Evolutionary conservation across 176 grass and related monocot species (phyloP), one percentile per base, ranked within the genome.

Genomic region (Coix lacrymajobi): DNA sequence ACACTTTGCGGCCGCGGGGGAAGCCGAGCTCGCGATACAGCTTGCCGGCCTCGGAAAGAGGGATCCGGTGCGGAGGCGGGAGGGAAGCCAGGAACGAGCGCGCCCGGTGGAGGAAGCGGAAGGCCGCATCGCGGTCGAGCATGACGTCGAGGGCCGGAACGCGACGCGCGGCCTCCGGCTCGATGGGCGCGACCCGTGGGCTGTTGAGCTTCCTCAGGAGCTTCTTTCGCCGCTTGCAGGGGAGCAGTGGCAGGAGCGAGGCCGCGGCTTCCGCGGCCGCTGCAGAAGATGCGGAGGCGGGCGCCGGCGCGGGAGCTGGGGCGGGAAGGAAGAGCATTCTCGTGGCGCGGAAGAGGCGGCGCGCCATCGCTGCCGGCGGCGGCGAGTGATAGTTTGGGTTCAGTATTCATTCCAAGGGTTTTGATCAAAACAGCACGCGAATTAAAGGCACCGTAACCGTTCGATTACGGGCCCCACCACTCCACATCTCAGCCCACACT

Each of bases 11-110:
- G 33, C 90, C 92, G 15, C 90, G 90, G 2, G 90, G 84, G 78
- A 97, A 88, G 8, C 95, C 95, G 34, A 92, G 90, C 69, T 97
- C 95, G 48, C 78, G 92, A 43, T 94, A 43, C 51, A 91, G 95
- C 40, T 90, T 91, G 30, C 86, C 88, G 14, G 95, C 92, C 24
- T 83, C 70, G 30, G 84, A 11, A 2, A 94, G 95, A 52, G 95
- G 90, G 79, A 97, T 90, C 22, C 79, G 88, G 68, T 80, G 61
- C 40, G 81, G 94, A 3, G 83, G 81, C 30, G 80, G 85, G 71
- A 92, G 79, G 60, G 88, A 78, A 13, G 92, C 84, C 44, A 97
- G 84, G 80, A 88, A 90, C 66, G 85, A 92, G 16, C 87, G 66
- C 64, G 89, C 83, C 24, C 89, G 85, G 71, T 75, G 39, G 58